These are phyloP conservation scores for Schizosaccharomyces versatilis DNA, from an alignment of 1,139 yeast species.

Conservation along the genomic window DNA sequence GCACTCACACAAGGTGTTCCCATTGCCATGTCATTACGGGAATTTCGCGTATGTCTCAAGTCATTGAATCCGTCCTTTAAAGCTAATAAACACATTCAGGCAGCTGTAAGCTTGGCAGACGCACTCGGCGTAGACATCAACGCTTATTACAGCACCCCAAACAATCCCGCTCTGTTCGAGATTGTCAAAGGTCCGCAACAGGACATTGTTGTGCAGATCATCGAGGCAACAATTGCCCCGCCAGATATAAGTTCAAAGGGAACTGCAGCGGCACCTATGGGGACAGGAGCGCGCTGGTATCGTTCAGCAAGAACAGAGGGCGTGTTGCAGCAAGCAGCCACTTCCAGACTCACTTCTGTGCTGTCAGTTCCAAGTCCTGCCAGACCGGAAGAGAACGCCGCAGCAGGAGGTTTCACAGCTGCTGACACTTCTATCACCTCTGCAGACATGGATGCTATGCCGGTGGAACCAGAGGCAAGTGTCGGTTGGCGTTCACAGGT, in stretches of 20 bases:
- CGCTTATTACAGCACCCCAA: constrained; percentile 1
- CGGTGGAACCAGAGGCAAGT: no score
- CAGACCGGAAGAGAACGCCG: no score
- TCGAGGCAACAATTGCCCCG: not conserved
- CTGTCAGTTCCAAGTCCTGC: no score
- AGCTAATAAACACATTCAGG: not conserved
- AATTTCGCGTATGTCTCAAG: constrained; percentile 14
- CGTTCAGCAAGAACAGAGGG: no score
- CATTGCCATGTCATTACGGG: constrained; percentile 17
- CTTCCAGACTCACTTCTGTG: no score
- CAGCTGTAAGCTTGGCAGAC: constrained; percentile 1
- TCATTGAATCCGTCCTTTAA: not conserved
- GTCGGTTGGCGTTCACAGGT: no score
- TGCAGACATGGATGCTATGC: no score
- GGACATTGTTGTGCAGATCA: not conserved
- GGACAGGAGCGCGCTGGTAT: no score
- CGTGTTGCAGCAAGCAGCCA: no score
- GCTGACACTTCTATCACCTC: no score
- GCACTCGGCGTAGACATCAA: not conserved
- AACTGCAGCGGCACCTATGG: no score
- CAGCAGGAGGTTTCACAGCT: no score
- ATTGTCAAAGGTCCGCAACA: not conserved
- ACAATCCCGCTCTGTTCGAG: not conserved
- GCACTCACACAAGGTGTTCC: constrained; percentile 13
- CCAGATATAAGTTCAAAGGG: not conserved